Conservation (phyloP, 495 filamentous ascomycete species). For the Aspergillus carlsbadensis region DNA sequence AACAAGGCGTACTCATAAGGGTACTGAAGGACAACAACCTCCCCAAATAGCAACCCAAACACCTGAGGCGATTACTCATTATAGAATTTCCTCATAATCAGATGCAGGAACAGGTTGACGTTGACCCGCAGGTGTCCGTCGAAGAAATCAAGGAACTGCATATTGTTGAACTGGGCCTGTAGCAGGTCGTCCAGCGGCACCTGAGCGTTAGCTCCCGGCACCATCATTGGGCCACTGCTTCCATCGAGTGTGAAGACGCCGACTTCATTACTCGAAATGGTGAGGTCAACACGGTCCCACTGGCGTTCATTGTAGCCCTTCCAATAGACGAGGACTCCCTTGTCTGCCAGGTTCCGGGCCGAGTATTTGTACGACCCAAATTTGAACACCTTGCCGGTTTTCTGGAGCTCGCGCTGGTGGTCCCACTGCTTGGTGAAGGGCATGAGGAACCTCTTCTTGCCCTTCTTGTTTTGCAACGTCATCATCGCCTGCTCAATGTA, state of each 20-base stretch:
- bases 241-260: conserved; percentile 94
- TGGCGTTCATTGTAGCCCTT: conserved; percentile 80
- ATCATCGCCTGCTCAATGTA: conserved; percentile 99
- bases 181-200: conserved; percentile 91
- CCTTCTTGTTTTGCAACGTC: conserved; percentile 97
- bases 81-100: conserved; percentile 99
- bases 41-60: conserved; percentile 21
- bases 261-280: conserved; percentile 90
- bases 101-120: conserved; percentile 91
- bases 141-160: conserved; percentile 92
- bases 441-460: conserved; percentile 90
- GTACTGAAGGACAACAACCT: conserved; percentile 23
- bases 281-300: conserved; percentile 89
- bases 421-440: conserved; percentile 99
- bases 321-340: conserved; percentile 90
- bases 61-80: conserved; percentile 42
- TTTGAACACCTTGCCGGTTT: conserved; percentile 87
- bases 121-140: conserved; percentile 85
- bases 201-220: conserved; percentile 88
- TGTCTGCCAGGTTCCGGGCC: conserved; percentile 82
- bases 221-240: conserved; percentile 88
- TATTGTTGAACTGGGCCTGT: conserved; percentile 94
- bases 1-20: conserved; percentile 14
- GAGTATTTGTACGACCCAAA: conserved; percentile 98
- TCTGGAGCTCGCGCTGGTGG: conserved; percentile 92